These are phyloP conservation scores for Colletotrichum sp. DNA, from an alignment of 2,329 filamentous ascomycete genomes.

Conservation along the genomic window DNA sequence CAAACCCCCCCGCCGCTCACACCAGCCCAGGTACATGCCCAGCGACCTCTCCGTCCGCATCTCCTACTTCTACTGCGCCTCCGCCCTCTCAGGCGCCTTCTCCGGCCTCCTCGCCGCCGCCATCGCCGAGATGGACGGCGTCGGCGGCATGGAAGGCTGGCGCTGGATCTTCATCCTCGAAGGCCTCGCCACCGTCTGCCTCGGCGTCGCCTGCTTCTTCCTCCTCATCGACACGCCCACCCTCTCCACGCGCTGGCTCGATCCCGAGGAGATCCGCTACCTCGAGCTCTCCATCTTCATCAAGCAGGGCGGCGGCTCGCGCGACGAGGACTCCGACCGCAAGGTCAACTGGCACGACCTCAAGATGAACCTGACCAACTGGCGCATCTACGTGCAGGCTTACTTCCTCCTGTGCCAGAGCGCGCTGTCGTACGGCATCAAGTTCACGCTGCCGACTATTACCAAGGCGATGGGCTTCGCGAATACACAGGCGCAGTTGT, in stretches of 20 bases:
- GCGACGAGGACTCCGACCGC: constrained; percentile 25
- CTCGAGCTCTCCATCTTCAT: constrained; percentile 35
- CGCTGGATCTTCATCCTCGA: constrained; percentile 34
- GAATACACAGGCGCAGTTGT: constrained; percentile 31
- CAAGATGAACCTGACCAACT: constrained; percentile 31
- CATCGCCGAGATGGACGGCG: constrained; percentile 56
- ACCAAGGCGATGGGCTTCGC: constrained; percentile 38
- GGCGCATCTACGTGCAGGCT: constrained; percentile 39
- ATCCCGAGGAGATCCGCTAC: constrained; percentile 26
- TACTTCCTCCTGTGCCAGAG: constrained; percentile 34
- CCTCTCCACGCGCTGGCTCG: constrained; percentile 29
- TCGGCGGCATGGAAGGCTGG: constrained; percentile 45
- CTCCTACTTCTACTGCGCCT: constrained; percentile 74
- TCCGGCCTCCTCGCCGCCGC: constrained; percentile 63
- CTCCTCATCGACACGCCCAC: constrained; percentile 27
- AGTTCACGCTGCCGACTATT: constrained; percentile 43
- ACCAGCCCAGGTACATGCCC: constrained; percentile 55
- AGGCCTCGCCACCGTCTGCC: constrained; percentile 29
- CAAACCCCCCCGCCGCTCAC: constrained; percentile 22
- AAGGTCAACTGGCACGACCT: constrained; percentile 29
- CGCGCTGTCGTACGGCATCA: constrained; percentile 36
- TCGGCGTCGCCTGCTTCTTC: constrained; percentile 29
- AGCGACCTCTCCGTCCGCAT: constrained; percentile 40
- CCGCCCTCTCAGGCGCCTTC: constrained; percentile 71
- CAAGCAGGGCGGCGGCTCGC: constrained; percentile 26